Base-by-base conservation (phyloP, 441 rosid genomes). In the Gossypium lobatum region DNA sequence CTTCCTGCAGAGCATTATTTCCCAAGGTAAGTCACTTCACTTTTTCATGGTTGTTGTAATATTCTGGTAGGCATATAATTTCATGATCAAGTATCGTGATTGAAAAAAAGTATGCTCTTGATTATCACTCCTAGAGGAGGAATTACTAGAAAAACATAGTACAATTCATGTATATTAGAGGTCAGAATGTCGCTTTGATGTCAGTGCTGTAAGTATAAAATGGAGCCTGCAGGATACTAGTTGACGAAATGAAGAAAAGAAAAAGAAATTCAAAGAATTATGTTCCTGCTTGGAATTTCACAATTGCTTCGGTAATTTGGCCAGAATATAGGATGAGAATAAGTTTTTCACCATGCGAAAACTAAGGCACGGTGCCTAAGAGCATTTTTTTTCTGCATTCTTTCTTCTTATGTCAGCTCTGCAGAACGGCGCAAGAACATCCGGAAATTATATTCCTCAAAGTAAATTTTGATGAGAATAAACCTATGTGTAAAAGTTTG, bases 401-500 rank as follows among this genome's bases (percentile, higher is more conserved):
- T 26, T 39, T 16, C 61, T 16, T 37, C 42, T 37, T 7, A 37
- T 37, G 42, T 37, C 90, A 94, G 98, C 92, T 94, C 78, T 94
- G 97, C 88, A 92, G 78, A 74, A 91, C 95, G 18, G 98, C 97
- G 0, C 81, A 80, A 73, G 94, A 91, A 26, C 85, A 92, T 79
- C 92, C 89, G 0, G 90, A 90, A 71, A 90, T 95, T 72, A 18
- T 91, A 81, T 92, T 95, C 76, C 85, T 94, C 57, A 94, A 94
- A 84, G 98, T 94, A 73, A 92, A 94, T 77, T 94, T 94, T 70
- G 97, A 94, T 75, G 97, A 92, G 79, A 94, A 94, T 73, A 94
- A 92, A 80, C 95, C 93, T 0, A 92, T 92, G 97, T 95, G 98
- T 86, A 95, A 91, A 83, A 90, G 88, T 84, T 86, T 95, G 87